Evolutionary conservation across 129 eudicot species (phyloP), one percentile per base, ranked within the genome.

Genomic region (Ambrosia trifida): DNA sequence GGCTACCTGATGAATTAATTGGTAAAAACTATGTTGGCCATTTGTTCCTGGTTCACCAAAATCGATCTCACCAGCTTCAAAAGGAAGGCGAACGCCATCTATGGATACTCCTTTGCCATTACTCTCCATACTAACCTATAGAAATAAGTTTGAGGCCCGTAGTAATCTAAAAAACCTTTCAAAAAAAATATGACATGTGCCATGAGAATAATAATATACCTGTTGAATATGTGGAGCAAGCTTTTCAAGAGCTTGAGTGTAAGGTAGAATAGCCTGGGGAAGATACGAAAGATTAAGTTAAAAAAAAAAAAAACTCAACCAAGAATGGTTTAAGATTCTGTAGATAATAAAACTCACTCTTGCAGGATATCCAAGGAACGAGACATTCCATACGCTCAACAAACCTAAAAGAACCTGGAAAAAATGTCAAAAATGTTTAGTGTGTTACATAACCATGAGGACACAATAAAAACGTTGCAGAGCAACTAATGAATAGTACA

Each of bases 31-130:
- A 85, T 94, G 99, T 69, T 94, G 99, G 43, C 99, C 99, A 70
- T 94, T 94, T 50, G 99, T 94, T 81, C 99, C 99, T 5, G 99
- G 99, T 82, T 94, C 99, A 47, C 99, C 99, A 76, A 94, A 94
- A 85, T 94, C 99, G 64, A 94, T 94, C 76, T 94, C 99, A 82
- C 99, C 99, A 8, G 97, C 75, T 77, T 87, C 96, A 78, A 83
- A 90, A 64, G 97, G 97, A 82, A 94, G 99, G 32, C 78, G 86
- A 30, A 79, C 93, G 28, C 98, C 98, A 69, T 94, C 98, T 74
- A 94, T 90, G 69, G 98, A 89, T 54, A 94, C 99, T 30, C 99
- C 97, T 78, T 94, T 94, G 35, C 99, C 99, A 69, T 94, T 94
- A 84, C 99, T 94, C 79, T 94, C 99, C 99, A 94, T 94, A 83